Base-by-base conservation (phyloP, 441 rosid species). In the Euphorbia schlechtendalii region DNA sequence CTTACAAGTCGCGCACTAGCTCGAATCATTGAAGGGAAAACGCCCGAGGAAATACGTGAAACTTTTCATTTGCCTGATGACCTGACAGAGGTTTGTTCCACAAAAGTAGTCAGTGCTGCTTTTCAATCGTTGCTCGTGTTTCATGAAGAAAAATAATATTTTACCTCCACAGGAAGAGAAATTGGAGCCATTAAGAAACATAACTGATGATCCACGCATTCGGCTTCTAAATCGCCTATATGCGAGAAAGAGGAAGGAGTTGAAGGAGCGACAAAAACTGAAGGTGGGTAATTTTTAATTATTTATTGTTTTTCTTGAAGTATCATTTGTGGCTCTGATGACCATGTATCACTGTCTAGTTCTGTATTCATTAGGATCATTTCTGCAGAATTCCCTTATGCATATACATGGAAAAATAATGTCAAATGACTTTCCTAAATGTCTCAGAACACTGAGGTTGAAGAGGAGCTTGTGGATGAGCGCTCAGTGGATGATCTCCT, bases 401-500 rank as follows among this genome's bases (percentile, higher is more conserved):
- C 21, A 43, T 52, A 13, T 61, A 22, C n/a, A n/a, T 34, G 45
- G 21, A 32, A 49, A 8, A 48, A 58, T 67, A 15, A 67, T 48
- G 4, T 27, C 30, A 27, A 56, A 56, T 10, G 24, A 32, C 28
- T 41, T 60, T 68, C 3, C 10, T 8, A 14, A 43, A 15, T 83
- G 65, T 69, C 71, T 43, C 79, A 91, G 97, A 78, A 70, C 67
- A 73, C 76, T 27, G 94, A 84, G 82, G 83, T 80, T 73, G 90
- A 84, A 70, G 89, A 84, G 78, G 95, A 84, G 48, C 80, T 5
- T 64, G 88, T 79, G 2, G 96, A 91, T 68, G 98, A 87, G 56
- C 95, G 95, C 48, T 91, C 98, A 49, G 96, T 89, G 72, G 98
- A 91, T 78, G 98, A 89, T 49, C 95, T 91, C 38, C 76, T 87